Percentiles rank a stretch among this genome's conserved stretches.
Evolutionary conservation across 1,139 yeast species (phyloP).

Genomic region (Kodamaea fungicola): DNA sequence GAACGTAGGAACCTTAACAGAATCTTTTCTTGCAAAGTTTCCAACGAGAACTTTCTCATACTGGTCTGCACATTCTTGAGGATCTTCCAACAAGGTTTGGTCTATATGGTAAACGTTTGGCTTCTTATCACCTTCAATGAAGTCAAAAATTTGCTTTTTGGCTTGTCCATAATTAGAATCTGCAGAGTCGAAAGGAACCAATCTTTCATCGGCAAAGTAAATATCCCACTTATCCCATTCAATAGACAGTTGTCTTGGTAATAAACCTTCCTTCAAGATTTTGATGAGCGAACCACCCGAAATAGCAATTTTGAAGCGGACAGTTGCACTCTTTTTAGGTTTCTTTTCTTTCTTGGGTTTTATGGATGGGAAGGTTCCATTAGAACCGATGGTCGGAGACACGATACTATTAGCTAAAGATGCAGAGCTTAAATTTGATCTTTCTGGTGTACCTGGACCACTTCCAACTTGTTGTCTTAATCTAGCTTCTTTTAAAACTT

Average conservation of each 20-base stretch:
- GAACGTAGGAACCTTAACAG: slow-evolving; percentile 92
- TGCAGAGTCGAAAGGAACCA: slow-evolving; percentile 62
- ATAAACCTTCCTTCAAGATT: slow-evolving; percentile 80
- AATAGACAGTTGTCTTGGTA: slow-evolving; percentile 56
- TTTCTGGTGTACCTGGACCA: not conserved
- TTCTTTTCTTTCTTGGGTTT: slow-evolving; percentile 31
- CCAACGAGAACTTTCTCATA: slow-evolving; percentile 82
- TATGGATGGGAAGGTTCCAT: slow-evolving; percentile 5
- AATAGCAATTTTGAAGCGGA: slow-evolving; percentile 83
- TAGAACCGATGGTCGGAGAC: slow-evolving; percentile 5
- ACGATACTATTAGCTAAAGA: slow-evolving; percentile 1
- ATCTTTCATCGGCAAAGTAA: slow-evolving; percentile 69
- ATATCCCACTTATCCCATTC: slow-evolving; percentile 85
- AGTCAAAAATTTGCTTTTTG: slow-evolving; percentile 76
- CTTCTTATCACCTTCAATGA: slow-evolving; percentile 45
- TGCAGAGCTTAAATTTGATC: slow-evolving; percentile 11
- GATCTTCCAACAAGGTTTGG: slow-evolving; percentile 71
- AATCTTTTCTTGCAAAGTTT: slow-evolving; percentile 94
- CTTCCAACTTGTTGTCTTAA: slow-evolving; percentile 9
- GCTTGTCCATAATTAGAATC: slow-evolving; percentile 92
- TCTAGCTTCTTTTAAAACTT: slow-evolving; percentile 21
- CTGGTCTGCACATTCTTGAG: slow-evolving; percentile 91
- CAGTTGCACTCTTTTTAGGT: slow-evolving; percentile 47
- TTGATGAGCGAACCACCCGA: slow-evolving; percentile 90
- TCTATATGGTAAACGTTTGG: slow-evolving; percentile 85